Evolutionary conservation across 108 stramenopile genomes (phyloP).

Genomic region (Conticribra weissflogii): DNA sequence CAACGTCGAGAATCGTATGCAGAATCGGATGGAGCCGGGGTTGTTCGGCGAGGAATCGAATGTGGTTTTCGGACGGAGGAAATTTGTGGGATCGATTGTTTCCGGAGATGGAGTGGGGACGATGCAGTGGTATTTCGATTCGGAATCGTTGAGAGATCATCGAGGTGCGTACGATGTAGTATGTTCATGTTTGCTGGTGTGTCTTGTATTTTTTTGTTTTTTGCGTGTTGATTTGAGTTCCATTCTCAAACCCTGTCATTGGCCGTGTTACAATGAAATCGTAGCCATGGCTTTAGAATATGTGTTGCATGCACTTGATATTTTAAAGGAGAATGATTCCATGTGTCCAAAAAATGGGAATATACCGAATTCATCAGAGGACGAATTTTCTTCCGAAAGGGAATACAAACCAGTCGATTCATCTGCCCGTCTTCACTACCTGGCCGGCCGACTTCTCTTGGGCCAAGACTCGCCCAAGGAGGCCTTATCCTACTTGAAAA

Average conservation of each 20-base stretch:
- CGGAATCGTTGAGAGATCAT: slow-evolving; percentile 59
- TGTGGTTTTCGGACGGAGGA: slow-evolving; percentile 29
- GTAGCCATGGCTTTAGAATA: slow-evolving; percentile 59
- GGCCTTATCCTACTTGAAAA: slow-evolving; percentile 61
- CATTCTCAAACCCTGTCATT: neutral
- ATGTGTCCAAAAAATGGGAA: slow-evolving; percentile 13
- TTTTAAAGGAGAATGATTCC: slow-evolving; percentile 48
- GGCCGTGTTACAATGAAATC: slow-evolving; percentile 1
- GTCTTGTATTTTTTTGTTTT: neutral
- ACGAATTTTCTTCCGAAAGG: slow-evolving; percentile 3
- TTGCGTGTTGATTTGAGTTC: neutral
- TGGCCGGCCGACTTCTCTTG: slow-evolving; percentile 74
- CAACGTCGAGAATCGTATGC: slow-evolving; percentile 25
- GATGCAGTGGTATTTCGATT: slow-evolving; percentile 47
- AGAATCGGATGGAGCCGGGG: slow-evolving; percentile 11
- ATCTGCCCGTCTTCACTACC: slow-evolving; percentile 71
- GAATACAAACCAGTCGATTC: slow-evolving; percentile 20
- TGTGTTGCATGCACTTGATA: slow-evolving; percentile 60
- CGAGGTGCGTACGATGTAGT: slow-evolving; percentile 31
- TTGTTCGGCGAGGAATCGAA: neutral
- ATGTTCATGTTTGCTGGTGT: neutral
- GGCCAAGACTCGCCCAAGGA: slow-evolving; percentile 52
- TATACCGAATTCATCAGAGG: slow-evolving; percentile 1
- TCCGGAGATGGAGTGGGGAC: slow-evolving; percentile 32
- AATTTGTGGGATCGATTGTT: slow-evolving; percentile 61